Conservation (phyloP, 106 monocot species). For the Iris macrosiphon region DNA sequence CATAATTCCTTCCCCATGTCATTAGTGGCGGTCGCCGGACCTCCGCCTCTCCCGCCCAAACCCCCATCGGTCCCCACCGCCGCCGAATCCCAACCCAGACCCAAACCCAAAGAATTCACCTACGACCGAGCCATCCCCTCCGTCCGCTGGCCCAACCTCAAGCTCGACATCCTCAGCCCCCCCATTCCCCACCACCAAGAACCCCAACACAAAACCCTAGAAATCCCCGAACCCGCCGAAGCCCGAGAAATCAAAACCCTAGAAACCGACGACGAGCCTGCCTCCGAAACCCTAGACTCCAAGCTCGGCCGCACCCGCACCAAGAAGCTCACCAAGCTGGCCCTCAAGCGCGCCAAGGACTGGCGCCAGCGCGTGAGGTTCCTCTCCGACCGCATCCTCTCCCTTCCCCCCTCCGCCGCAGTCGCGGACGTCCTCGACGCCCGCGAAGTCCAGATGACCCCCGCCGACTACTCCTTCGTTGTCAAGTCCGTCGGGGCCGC, state of each 20-base stretch:
- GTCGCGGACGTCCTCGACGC: constrained; percentile 76
- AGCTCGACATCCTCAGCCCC: constrained; percentile 18
- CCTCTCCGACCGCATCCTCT: constrained; percentile 58
- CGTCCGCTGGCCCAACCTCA: constrained; percentile 67
- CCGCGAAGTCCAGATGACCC: constrained; percentile 61
- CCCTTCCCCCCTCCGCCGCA: constrained; percentile 39
- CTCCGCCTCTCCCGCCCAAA: neutral
- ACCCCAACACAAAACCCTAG: neutral
- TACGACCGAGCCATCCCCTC: constrained; percentile 69
- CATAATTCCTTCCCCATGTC: constrained; percentile 18
- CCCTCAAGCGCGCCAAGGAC: constrained; percentile 82
- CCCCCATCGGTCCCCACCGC: neutral
- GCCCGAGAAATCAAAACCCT: neutral
- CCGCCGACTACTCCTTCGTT: constrained; percentile 66
- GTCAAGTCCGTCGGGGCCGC: constrained; percentile 55
- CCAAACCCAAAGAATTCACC: constrained; percentile 26
- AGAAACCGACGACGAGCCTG: neutral
- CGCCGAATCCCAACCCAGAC: neutral
- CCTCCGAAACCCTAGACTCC: constrained; percentile 24
- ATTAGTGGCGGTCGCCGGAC: neutral
- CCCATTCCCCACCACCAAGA: constrained; percentile 4
- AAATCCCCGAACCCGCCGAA: neutral
- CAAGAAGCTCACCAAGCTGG: constrained; percentile 89
- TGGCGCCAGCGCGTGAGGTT: constrained; percentile 67
- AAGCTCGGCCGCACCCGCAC: constrained; percentile 33